These are phyloP conservation scores for Saccharomyces hybrid DNA, from an alignment of 1,139 yeast species.

Conservation along the genomic window DNA sequence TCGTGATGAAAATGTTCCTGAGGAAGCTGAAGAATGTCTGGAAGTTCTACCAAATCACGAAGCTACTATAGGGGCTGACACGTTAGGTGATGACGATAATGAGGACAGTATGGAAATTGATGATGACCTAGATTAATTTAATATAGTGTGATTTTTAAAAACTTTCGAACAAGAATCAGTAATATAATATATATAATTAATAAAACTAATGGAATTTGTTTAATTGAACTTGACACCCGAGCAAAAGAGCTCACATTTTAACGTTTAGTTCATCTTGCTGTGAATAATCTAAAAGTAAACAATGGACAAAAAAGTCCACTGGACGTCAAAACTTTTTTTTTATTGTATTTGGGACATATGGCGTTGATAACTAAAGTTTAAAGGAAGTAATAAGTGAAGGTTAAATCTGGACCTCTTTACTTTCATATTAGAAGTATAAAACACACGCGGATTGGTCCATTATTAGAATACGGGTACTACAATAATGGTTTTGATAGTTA, in stretches of 20 bases:
- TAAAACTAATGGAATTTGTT: neutral
- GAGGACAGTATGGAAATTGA: slow-evolving; percentile 28
- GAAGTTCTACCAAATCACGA: slow-evolving; percentile 85
- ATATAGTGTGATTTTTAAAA: neutral
- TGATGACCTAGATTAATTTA: slow-evolving; percentile 4
- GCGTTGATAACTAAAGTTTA: too few relatives aligned
- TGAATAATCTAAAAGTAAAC: neutral
- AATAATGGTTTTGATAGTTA: too few relatives aligned
- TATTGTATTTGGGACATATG: too few relatives aligned
- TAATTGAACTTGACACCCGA: neutral
- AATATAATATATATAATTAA: neutral
- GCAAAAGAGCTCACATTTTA: neutral
- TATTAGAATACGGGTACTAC: too few relatives aligned
- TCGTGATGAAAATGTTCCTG: slow-evolving; percentile 66
- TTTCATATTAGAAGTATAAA: too few relatives aligned
- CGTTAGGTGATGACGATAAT: slow-evolving; percentile 41
- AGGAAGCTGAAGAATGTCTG: slow-evolving; percentile 51
- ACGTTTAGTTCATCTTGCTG: neutral
- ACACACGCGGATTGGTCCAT: too few relatives aligned
- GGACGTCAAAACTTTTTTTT: neutral
- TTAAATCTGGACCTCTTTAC: too few relatives aligned
- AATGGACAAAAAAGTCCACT: neutral
- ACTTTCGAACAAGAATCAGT: neutral
- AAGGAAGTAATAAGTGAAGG: too few relatives aligned
- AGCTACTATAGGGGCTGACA: slow-evolving; percentile 35